Conservation (phyloP, 1,139 yeast species). For the Candida labiduridarum region DNA sequence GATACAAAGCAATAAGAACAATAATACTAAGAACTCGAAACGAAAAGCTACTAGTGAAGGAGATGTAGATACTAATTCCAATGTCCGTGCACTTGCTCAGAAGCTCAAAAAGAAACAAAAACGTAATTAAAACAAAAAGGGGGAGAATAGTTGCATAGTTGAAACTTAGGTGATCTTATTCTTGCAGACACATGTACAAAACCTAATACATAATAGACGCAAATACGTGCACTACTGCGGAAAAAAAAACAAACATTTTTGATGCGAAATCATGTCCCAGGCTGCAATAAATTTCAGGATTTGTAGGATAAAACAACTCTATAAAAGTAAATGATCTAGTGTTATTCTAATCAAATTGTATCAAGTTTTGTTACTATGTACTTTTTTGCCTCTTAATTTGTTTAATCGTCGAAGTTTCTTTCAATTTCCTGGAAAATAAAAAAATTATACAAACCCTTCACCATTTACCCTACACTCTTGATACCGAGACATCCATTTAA, state of each 20-base stretch:
- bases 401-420: not conserved
- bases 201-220: not conserved
- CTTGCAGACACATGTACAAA: not conserved
- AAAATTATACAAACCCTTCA: not conserved
- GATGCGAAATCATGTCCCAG: slow-evolving; percentile 3
- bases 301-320: slow-evolving; percentile 1
- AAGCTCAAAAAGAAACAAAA: slow-evolving; percentile 39
- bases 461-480: no score
- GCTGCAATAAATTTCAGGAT: not conserved
- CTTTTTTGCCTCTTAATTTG: not conserved
- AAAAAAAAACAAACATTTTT: slow-evolving; percentile 1
- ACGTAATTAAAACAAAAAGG: not conserved
- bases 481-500: no score
- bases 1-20: slow-evolving; percentile 8
- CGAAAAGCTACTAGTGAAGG: slow-evolving; percentile 8
- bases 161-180: not conserved
- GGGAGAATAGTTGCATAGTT: not conserved
- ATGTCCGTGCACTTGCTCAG: slow-evolving; percentile 31
- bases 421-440: not conserved
- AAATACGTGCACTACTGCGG: no score
- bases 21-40: slow-evolving; percentile 9
- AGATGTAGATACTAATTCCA: slow-evolving; percentile 15
- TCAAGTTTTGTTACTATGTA: not conserved
- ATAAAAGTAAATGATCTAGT: not conserved
- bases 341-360: not conserved